These are phyloP conservation scores for Hysterangium stoloniferum DNA, from an alignment of 768 basidiomycete species.

Conservation along the genomic window DNA sequence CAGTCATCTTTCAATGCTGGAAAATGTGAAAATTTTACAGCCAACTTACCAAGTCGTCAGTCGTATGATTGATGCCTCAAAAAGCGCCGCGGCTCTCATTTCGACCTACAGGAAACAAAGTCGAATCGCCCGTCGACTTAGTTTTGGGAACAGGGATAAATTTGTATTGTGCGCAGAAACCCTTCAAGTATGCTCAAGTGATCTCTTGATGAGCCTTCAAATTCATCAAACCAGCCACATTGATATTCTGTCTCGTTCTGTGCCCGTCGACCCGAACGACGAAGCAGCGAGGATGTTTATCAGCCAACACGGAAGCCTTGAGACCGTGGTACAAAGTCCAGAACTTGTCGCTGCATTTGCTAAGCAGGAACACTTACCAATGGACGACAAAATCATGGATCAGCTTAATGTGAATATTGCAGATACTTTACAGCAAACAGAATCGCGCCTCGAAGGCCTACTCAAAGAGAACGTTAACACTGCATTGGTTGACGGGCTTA, in stretches of 20 bases:
- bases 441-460: constrained; percentile 23
- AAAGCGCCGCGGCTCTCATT: constrained; percentile 32
- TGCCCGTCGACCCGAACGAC: constrained; percentile 32
- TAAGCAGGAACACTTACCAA: constrained; percentile 26
- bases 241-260: constrained; percentile 29
- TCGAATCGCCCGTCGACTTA: constrained; percentile 30
- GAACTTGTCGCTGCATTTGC: constrained; percentile 34
- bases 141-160: constrained; percentile 30
- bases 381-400: constrained; percentile 35
- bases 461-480: constrained; percentile 28
- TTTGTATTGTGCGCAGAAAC: constrained; percentile 26
- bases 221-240: constrained; percentile 33
- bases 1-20: constrained; percentile 29
- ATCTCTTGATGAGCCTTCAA: constrained; percentile 35
- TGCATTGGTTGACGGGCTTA: constrained; percentile 31
- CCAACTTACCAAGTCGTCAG: constrained; percentile 31
- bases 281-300: constrained; percentile 30
- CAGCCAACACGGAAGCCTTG: constrained; percentile 29
- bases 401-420: constrained; percentile 30
- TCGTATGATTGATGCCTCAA: constrained; percentile 31
- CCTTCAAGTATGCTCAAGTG: constrained; percentile 29
- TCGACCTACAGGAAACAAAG: constrained; percentile 33
- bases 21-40: constrained; percentile 27
- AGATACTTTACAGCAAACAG: constrained; percentile 28
- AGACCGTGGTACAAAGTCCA: constrained; percentile 27